Base-by-base conservation (phyloP, 805 yeast genomes). In the Yamadazyma endophytica region DNA sequence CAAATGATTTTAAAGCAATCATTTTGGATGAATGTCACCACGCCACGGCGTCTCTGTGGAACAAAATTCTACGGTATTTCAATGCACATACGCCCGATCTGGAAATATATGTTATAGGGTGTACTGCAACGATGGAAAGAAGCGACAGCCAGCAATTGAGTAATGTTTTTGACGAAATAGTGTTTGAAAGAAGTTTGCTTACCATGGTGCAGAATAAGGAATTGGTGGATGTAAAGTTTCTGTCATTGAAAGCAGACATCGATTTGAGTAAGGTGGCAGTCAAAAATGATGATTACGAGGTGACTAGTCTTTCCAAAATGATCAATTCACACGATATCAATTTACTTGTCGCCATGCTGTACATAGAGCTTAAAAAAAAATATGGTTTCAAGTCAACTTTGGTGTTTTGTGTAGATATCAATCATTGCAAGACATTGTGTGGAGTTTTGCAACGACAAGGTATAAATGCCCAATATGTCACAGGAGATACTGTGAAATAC, bases 1-100 rank as follows among this genome's bases (percentile, higher is more conserved):
- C 89, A 0, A 29, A 33, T 2, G 73, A 74, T n/a, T 81, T 71
- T 58, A 82, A 85, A 49, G 65, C 88, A 19, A 73, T 90, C 12
- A 77, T 89, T 13, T 65, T 89, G 2, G 97, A 89, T 56, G 97
- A 89, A 52, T 94, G 96, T 24, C 97, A 89, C 50, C 97, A 89
- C 55, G 80, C 95, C 0, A 82, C 84, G 1, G 87, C 96, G 1
- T 49, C 54, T 11, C 68, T 88, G 1, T 90, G 89, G 61, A 26
- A 57, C 12, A 64, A 68, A 18, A 66, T 88, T 1, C 51, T 86
- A 31, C 52, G 63, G 3, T 67, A 84, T 46, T 86, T 89, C 45
- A 61, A 63, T 1, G 79, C 80, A 6, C 44, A 54, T 23, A 46
- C 49, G 1, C 42, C 58, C 0, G 51, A 61, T 1, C 60, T 75